phyloP scores from a whole-genome alignment of 2,329 filamentous ascomycete genomes.

The Cordyceps militaris region DNA sequence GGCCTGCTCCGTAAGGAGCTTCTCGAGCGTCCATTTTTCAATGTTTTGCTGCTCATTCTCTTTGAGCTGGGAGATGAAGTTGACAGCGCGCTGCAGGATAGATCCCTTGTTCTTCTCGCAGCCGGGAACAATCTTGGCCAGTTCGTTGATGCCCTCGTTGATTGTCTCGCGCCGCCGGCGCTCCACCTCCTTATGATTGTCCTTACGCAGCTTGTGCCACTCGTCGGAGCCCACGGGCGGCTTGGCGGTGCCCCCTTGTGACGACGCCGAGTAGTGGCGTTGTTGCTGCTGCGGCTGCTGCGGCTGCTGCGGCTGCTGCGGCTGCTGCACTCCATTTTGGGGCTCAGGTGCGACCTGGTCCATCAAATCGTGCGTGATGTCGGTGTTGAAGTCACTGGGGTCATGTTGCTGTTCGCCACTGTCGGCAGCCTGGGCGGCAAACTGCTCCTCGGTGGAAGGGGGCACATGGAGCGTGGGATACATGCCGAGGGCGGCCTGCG shows the following conservation, averaged over 20 bases:
- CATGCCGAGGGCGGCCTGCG: slow-evolving; percentile 52
- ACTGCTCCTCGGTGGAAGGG: slow-evolving; percentile 51
- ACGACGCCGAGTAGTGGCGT: slow-evolving; percentile 28
- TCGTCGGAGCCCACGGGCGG: slow-evolving; percentile 92
- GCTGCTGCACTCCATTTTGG: slow-evolving; percentile 32
- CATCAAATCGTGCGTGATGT: slow-evolving; percentile 21
- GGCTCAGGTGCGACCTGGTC: slow-evolving; percentile 25
- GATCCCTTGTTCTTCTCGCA: slow-evolving; percentile 99
- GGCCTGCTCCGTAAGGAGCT: slow-evolving; percentile 81
- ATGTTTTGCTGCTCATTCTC: slow-evolving; percentile 92
- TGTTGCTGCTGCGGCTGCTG: slow-evolving; percentile 21
- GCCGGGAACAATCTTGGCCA: slow-evolving; percentile 93
- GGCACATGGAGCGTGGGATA: slow-evolving; percentile 54
- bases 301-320: slow-evolving; percentile 21
- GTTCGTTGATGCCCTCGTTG: slow-evolving; percentile 96
- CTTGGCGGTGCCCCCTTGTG: slow-evolving; percentile 51
- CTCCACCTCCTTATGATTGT: slow-evolving; percentile 99
- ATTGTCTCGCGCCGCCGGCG: slow-evolving; percentile 94
- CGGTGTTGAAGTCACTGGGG: slow-evolving; percentile 24
- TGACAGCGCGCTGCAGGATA: slow-evolving; percentile 85
- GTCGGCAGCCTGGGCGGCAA: slow-evolving; percentile 43
- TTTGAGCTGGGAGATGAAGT: slow-evolving; percentile 90
- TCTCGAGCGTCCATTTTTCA: slow-evolving; percentile 89
- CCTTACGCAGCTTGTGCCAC: slow-evolving; percentile 95
- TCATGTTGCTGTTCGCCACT: slow-evolving; percentile 27